phyloP scores from a whole-genome alignment of 192 early-diverging fungal genomes.

The Glomus cerebriforme region DNA sequence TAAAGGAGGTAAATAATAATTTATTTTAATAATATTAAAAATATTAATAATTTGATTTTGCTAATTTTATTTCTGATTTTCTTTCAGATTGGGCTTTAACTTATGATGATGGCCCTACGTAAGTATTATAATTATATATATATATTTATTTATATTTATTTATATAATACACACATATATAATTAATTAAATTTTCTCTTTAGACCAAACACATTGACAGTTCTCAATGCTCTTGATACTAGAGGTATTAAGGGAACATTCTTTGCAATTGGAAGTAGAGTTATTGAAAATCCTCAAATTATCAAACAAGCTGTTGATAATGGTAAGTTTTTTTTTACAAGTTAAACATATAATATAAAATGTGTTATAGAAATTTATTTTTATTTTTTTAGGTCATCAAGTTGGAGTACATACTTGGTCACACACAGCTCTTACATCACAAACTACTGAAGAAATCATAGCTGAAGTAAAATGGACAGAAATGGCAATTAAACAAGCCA shows the following conservation, averaged over 20 bases:
- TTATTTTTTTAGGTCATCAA: constrained; percentile 32
- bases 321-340: constrained; percentile 3
- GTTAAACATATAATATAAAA: neutral
- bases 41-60: neutral
- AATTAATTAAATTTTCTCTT: neutral
- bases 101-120: constrained; percentile 56
- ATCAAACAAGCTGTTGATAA: constrained; percentile 34
- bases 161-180: neutral
- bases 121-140: neutral
- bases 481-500: constrained; percentile 49
- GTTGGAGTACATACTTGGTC: constrained; percentile 66
- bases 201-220: constrained; percentile 16
- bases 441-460: constrained; percentile 65
- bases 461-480: constrained; percentile 63
- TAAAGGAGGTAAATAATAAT: constrained; percentile 1
- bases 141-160: neutral
- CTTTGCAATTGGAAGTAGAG: constrained; percentile 50
- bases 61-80: neutral
- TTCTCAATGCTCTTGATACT: constrained; percentile 48
- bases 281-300: constrained; percentile 42
- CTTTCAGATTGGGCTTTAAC: constrained; percentile 53
- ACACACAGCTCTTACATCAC: constrained; percentile 52
- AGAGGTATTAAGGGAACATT: constrained; percentile 47
- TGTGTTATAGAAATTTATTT: too few relatives aligned
- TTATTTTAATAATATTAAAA: neutral